phyloP scores from a whole-genome alignment of 176 grass and related monocot species.

The Carex pumila region DNA sequence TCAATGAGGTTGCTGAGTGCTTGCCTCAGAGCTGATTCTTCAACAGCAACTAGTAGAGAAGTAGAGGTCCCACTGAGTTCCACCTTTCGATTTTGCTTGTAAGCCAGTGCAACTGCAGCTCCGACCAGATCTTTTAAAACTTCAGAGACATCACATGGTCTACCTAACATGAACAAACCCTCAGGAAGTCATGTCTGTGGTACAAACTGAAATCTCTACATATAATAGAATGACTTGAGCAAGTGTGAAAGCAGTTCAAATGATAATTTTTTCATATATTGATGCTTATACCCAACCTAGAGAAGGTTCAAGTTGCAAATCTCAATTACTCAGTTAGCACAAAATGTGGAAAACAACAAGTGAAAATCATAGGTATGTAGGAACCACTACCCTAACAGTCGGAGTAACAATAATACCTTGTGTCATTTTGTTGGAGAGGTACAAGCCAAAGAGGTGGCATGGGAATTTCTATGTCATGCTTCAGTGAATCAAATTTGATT shows the following conservation, averaged over 20 bases:
- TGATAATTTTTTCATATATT: background rate
- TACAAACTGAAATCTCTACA: background rate
- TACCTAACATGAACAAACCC: conserved; percentile 51
- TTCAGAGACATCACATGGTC: conserved; percentile 51
- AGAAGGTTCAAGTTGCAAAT: background rate
- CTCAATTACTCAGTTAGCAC: background rate
- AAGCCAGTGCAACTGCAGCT: conserved; percentile 51
- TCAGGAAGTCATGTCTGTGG: background rate
- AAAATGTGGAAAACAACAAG: background rate
- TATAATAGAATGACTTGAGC: background rate
- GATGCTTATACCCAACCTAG: background rate
- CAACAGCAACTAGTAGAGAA: conserved; percentile 47
- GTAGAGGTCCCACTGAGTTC: conserved; percentile 35
- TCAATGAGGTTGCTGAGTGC: conserved; percentile 82
- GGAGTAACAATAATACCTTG: conserved; percentile 42
- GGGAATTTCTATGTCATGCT: conserved; percentile 47
- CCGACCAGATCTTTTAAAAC: conserved; percentile 56
- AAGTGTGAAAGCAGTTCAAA: background rate
- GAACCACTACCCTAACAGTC: background rate
- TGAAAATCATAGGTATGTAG: background rate
- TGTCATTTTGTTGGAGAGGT: conserved; percentile 41
- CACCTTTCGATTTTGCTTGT: conserved; percentile 48
- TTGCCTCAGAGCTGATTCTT: conserved; percentile 63
- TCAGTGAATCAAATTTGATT: conserved; percentile 26
- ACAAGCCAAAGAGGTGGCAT: conserved; percentile 71